Conservation (phyloP, 768 basidiomycete genomes). For the Boletus tomentosulus region DNA sequence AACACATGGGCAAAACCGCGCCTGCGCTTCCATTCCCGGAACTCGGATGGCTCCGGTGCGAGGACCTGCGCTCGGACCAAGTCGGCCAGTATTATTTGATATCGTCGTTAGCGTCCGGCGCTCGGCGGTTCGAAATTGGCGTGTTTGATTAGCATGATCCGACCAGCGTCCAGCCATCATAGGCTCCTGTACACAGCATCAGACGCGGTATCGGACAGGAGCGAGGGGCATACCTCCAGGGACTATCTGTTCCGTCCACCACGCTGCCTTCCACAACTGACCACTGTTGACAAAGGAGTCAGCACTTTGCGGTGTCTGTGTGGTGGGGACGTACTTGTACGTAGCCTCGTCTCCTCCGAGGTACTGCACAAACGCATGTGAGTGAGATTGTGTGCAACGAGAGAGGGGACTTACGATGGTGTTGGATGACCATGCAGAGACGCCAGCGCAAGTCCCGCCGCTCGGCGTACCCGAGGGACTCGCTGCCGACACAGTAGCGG, state of each 20-base stretch:
- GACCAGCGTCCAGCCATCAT: constrained; percentile 12
- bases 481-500: not conserved
- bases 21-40: not conserved
- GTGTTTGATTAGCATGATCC: constrained; percentile 7
- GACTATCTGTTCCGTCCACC: constrained; percentile 11
- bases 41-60: not conserved
- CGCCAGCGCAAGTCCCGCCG: constrained; percentile 37
- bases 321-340: constrained; percentile 33
- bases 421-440: constrained; percentile 38
- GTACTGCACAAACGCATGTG: constrained; percentile 33
- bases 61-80: not conserved
- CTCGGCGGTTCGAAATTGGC: not conserved
- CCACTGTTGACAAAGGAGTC: not conserved
- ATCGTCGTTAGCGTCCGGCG: not conserved
- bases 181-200: not conserved
- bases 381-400: not conserved
- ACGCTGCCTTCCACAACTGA: constrained; percentile 11
- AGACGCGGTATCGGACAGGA: not conserved
- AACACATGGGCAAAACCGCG: not conserved
- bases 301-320: not conserved
- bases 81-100: not conserved
- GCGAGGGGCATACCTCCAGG: constrained; percentile 3
- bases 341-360: constrained; percentile 36
- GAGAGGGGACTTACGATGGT: constrained; percentile 33
- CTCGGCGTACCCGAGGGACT: not conserved